phyloP scores from a whole-genome alignment of 164 flowering plant genomes.

The Dillenia turbinata region DNA sequence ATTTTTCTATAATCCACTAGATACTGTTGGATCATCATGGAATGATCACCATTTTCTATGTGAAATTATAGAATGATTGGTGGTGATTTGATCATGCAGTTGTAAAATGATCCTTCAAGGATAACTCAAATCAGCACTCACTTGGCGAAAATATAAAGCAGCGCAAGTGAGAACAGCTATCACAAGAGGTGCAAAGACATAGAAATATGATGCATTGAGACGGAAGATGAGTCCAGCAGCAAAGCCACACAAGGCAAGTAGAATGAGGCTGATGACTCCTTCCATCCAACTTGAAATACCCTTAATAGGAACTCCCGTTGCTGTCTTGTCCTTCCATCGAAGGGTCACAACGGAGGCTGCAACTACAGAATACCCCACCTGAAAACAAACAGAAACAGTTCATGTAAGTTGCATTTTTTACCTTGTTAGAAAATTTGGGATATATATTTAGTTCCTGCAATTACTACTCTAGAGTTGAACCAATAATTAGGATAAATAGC shows the following conservation, averaged over 20 bases:
- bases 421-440: neutral
- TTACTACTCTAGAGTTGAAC: no score
- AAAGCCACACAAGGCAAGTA: slow-evolving; percentile 69
- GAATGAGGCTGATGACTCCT: slow-evolving; percentile 66
- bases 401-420: slow-evolving; percentile 4
- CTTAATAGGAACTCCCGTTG: slow-evolving; percentile 27
- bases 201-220: slow-evolving; percentile 37
- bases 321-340: slow-evolving; percentile 65
- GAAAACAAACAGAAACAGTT: slow-evolving; percentile 20
- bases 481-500: no score
- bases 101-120: no score
- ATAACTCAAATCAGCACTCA: slow-evolving; percentile 29
- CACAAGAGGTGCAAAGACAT: slow-evolving; percentile 36
- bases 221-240: slow-evolving; percentile 71
- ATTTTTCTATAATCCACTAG: no score
- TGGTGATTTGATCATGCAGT: no score
- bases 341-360: slow-evolving; percentile 80
- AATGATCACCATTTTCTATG: no score
- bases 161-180: slow-evolving; percentile 43
- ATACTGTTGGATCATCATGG: no score
- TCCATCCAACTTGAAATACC: slow-evolving; percentile 57
- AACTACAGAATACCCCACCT: slow-evolving; percentile 97
- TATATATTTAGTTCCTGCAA: no score
- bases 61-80: neutral
- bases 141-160: slow-evolving; percentile 71